Percentiles rank a stretch among this genome's conserved stretches.
These are phyloP conservation scores for Botryotinia narcissicola DNA, from an alignment of 2,329 filamentous ascomycete species.

Conservation along the genomic window DNA sequence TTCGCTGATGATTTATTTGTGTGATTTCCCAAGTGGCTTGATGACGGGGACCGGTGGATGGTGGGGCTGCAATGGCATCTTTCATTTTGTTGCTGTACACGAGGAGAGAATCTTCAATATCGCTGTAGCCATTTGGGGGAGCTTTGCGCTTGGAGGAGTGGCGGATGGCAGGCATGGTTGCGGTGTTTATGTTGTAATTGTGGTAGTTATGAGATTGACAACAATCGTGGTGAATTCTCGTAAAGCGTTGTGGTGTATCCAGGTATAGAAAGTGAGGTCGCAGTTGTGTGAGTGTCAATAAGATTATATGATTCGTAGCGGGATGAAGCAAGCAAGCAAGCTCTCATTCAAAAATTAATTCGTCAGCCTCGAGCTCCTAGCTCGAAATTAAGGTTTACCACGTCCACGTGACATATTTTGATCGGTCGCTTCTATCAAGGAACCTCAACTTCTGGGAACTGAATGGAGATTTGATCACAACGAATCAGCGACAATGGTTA, in stretches of 20 bases:
- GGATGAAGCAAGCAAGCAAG: slow-evolving; percentile 13
- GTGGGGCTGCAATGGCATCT: slow-evolving; percentile 88
- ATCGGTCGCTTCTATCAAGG: slow-evolving; percentile 15
- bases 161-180: slow-evolving; percentile 71
- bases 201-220: background rate
- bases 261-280: background rate
- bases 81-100: slow-evolving; percentile 91
- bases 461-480: slow-evolving; percentile 12
- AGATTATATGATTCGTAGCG: slow-evolving; percentile 3
- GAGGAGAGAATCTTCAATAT: slow-evolving; percentile 83
- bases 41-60: slow-evolving; percentile 74
- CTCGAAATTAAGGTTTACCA: slow-evolving; percentile 7
- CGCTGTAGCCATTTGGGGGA: slow-evolving; percentile 80
- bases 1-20: slow-evolving; percentile 91
- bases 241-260: background rate
- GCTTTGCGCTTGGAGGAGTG: slow-evolving; percentile 75
- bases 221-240: background rate
- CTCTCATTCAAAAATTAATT: slow-evolving; percentile 8
- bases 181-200: background rate
- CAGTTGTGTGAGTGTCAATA: background rate
- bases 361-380: slow-evolving; percentile 23
- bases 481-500: slow-evolving; percentile 61
- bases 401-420: slow-evolving; percentile 7
- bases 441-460: slow-evolving; percentile 14
- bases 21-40: slow-evolving; percentile 97